These are phyloP conservation scores for Suillus americanus DNA, from an alignment of 768 basidiomycete species.

Conservation along the genomic window DNA sequence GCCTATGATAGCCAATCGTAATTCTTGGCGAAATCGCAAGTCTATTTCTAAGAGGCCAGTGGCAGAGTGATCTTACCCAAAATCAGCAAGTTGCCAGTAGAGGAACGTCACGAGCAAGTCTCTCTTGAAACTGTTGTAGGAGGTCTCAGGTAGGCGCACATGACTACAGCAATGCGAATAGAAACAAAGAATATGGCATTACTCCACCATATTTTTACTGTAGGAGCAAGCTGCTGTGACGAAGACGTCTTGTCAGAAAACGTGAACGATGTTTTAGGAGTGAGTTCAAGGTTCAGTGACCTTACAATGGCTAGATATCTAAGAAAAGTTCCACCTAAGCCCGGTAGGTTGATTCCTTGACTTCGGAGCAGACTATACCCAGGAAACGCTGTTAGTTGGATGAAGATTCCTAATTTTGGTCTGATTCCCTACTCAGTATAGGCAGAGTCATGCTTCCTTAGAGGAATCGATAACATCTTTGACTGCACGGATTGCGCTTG, in stretches of 20 bases:
- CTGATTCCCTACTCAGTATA: not conserved
- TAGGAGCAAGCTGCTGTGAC: not conserved
- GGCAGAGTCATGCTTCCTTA: not conserved
- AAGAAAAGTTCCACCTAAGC: not conserved
- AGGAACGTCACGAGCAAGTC: slow-evolving; percentile 52
- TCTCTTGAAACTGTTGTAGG: slow-evolving; percentile 43
- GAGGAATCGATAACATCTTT: slow-evolving; percentile 44
- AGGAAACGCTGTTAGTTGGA: not conserved
- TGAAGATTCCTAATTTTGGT: not conserved
- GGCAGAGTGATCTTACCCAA: slow-evolving; percentile 49
- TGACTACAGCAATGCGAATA: slow-evolving; percentile 55
- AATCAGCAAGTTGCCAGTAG: slow-evolving; percentile 68
- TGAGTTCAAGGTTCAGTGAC: not conserved
- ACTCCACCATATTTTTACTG: slow-evolving; percentile 57
- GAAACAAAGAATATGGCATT: slow-evolving; percentile 58
- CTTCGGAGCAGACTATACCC: not conserved
- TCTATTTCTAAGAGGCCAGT: not conserved
- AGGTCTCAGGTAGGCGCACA: slow-evolving; percentile 54
- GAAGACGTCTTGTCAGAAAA: not conserved
- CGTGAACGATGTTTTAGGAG: not conserved
- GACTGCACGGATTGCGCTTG: slow-evolving; percentile 50
- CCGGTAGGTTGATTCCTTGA: not conserved
- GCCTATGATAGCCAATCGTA: slow-evolving; percentile 74
- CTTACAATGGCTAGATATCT: not conserved
- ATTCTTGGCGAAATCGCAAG: slow-evolving; percentile 41